Conservation (phyloP, 495 filamentous ascomycete species). For the Neurospora discreta region DNA sequence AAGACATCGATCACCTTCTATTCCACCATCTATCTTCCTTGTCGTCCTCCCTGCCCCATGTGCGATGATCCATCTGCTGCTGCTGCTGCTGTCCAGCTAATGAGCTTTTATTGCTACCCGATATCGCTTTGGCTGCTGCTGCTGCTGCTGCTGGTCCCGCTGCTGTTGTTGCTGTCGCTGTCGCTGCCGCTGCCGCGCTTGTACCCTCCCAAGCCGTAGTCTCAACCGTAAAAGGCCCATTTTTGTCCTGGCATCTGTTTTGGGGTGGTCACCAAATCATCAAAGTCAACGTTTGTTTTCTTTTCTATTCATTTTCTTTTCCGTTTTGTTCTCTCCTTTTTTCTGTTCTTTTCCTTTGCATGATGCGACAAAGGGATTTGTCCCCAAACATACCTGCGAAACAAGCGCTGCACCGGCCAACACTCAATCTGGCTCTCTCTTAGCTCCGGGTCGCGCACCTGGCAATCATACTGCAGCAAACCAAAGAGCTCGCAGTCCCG, state of each 20-base stretch:
- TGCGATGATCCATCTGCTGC: background rate
- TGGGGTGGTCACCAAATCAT: background rate
- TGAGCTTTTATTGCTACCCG: background rate
- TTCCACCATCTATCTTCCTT: background rate
- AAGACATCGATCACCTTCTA: background rate
- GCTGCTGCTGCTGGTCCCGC: background rate
- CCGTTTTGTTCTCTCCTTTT: too few relatives aligned
- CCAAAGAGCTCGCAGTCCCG: constrained; percentile 58
- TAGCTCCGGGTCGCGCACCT: constrained; percentile 44
- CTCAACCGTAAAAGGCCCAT: constrained; percentile 58
- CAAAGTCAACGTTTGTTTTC: background rate
- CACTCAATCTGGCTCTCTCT: constrained; percentile 51
- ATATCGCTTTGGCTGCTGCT: background rate
- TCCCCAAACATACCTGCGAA: constrained; percentile 54
- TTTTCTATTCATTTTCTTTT: too few relatives aligned
- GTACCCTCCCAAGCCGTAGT: constrained; percentile 66
- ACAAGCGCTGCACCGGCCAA: constrained; percentile 63
- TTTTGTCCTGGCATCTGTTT: constrained; percentile 57
- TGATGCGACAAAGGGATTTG: background rate
- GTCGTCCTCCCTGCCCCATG: background rate
- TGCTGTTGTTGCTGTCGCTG: background rate
- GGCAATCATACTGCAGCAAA: constrained; percentile 75
- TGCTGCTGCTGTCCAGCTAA: background rate
- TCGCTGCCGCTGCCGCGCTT: background rate
- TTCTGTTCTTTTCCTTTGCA: background rate